Base-by-base conservation (phyloP, 192 early-diverging fungal genomes). In the Linnemannia exigua region DNA sequence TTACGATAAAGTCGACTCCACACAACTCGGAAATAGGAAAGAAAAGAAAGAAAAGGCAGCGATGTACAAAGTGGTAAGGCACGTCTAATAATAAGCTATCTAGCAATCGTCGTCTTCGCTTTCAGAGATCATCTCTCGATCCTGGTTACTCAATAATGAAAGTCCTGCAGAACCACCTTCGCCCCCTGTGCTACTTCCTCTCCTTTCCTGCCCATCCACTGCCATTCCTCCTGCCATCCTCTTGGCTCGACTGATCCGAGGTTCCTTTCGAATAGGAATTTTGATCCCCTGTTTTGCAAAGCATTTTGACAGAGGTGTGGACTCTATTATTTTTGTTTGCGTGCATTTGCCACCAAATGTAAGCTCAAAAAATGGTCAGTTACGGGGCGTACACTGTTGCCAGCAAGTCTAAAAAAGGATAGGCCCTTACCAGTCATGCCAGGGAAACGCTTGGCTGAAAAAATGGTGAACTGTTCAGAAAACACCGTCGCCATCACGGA, bases 271-370 rank as follows among this genome's bases (percentile, higher is more conserved):
- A 74, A 95, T 95, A 17, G 93, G 91, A 74, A 96, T 95, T 81
- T 96, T 96, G 79, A 95, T 96, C 33, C 94, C 94, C 87, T 96
- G 95, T 38, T 85, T 85, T 36, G 93, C 93, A 89, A 95, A 95
- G 51, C 90, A 90, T 82, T 92, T 94, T 25, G 95, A 95, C 0
- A 96, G 89, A 69, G 90, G 88, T 0, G 94, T 96, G 15, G 94
- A 96, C 81, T 94, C 94, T 90, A 82, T 63, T 73, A 3, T 12
- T 16, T 38, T 80, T 63, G 41, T 44, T 44, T 44, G 41, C 41
- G n/a, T n/a, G n/a, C n/a, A n/a, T n/a, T 31, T 77, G 70, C 70
- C n/a, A 88, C 54, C 63, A 41, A 74, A 33, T 50, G n/a, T 12
- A 76, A 50, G 5, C 41, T 35, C 37, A 46, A 19, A 6, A 46